Base-by-base conservation (phyloP, 441 rosid genomes). In the Erysimum pusillum region DNA sequence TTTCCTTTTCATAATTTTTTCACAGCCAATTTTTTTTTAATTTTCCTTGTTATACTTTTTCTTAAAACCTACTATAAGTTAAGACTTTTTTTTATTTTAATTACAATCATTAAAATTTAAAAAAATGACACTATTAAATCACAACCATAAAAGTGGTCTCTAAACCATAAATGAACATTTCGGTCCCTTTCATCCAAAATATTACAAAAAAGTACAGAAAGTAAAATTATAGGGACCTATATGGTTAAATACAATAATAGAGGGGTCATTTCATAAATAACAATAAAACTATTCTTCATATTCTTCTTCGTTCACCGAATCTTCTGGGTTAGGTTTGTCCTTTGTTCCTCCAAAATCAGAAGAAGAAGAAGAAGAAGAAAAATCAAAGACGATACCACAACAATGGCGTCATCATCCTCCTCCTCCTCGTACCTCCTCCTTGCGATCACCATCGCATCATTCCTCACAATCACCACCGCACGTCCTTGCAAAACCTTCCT, bases 401-500 rank as follows among this genome's bases (percentile, higher is more conserved):
- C 76, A 64, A 80, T 80, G 83, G 71, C 79, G 73, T 51, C 67
- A 28, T 58, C 73, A 38, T 22, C 58, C 73, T 28, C 66, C 46
- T 22, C 58, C 73, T 28, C 66, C 46, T 31, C 67, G 6, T 68
- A 65, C 78, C 73, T 82, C 73, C 59, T 32, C 67, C 61, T 85
- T 36, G 14, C 71, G 14, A 80, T 86, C 59, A 44, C 31, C 31
- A 2, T 85, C 77, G 7, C 82, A 46, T 32, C 66, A 4, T 6
- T 79, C 61, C 82, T 88, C 42, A 74, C 87, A 17, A 42, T 81
- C 74, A 44, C 89, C 32, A 68, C 76, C 34, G 94, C 88, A 1
- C 82, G 98, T 64, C 96, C 94, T 38, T 91, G 96, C 89, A 90
- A 88, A 77, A 86, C 94, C 66, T 85, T 91, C 69, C 76, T 88